phyloP scores from a whole-genome alignment of 192 early-diverging fungal species.

The Lunasporangiospora selenospora region DNA sequence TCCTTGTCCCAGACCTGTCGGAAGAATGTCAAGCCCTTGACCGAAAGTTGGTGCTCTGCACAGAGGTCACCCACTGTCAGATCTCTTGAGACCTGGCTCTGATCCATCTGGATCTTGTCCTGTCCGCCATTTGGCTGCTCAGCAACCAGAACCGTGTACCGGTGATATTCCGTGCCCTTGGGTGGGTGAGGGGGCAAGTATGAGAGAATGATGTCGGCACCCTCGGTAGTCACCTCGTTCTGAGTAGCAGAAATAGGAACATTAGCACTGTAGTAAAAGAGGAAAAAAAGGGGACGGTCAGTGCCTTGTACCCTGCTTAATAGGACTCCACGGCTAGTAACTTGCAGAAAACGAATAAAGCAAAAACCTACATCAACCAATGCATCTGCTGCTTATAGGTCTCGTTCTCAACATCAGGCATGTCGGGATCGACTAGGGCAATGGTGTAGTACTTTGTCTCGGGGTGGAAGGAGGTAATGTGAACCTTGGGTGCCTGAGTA shows the following conservation, averaged over 20 bases:
- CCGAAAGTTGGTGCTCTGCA: constrained; percentile 46
- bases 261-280: constrained; percentile 52
- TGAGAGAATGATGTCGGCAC: constrained; percentile 52
- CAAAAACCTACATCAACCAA: constrained; percentile 66
- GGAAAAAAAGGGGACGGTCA: too few relatives aligned
- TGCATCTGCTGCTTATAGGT: constrained; percentile 75
- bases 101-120: constrained; percentile 54
- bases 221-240: constrained; percentile 41
- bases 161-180: constrained; percentile 75
- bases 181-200: constrained; percentile 82
- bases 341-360: not conserved
- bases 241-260: constrained; percentile 65
- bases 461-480: constrained; percentile 68
- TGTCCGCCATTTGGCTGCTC: constrained; percentile 67
- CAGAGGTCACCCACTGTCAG: constrained; percentile 46
- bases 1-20: constrained; percentile 62
- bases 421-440: constrained; percentile 71
- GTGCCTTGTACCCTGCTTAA: too few relatives aligned
- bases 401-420: constrained; percentile 66
- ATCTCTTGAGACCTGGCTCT: constrained; percentile 18
- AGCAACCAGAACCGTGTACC: constrained; percentile 70
- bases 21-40: constrained; percentile 60
- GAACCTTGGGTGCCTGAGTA: constrained; percentile 58
- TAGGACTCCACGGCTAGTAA: too few relatives aligned
- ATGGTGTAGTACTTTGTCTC: constrained; percentile 73